A percentile compares a stretch with the other conserved stretches of the same genome.
phyloP scores from a whole-genome alignment of 202 grass and related monocot genomes.

The Zizania palustris region DNA sequence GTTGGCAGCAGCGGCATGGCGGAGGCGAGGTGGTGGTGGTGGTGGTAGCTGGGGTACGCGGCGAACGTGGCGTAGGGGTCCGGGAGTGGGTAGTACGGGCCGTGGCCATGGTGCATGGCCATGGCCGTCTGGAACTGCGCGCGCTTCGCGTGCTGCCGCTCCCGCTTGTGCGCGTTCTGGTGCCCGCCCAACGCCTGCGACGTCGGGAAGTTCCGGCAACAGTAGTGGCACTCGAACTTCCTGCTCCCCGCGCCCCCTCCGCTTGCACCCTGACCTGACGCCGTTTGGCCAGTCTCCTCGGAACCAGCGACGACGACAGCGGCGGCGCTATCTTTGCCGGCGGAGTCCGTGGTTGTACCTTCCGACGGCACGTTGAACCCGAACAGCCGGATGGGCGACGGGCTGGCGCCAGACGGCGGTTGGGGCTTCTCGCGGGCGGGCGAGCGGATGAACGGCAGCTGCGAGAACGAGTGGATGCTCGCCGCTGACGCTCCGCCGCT shows the following conservation, averaged over 20 bases:
- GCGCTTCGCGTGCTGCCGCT: slow-evolving; percentile 80
- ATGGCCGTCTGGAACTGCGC: slow-evolving; percentile 75
- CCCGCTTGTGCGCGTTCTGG: slow-evolving; percentile 88
- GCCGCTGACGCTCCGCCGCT: background rate
- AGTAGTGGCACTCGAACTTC: slow-evolving; percentile 81
- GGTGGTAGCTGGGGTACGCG: slow-evolving; percentile 37
- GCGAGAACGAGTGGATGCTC: slow-evolving; percentile 64
- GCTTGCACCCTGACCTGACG: background rate
- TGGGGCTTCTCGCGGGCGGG: slow-evolving; percentile 20
- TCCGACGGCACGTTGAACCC: slow-evolving; percentile 61
- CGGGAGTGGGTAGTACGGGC: slow-evolving; percentile 42
- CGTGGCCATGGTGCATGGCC: slow-evolving; percentile 51
- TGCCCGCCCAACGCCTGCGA: slow-evolving; percentile 82
- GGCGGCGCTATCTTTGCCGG: slow-evolving; percentile 18
- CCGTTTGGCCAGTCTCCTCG: background rate
- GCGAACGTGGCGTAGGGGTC: slow-evolving; percentile 49
- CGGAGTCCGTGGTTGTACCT: no score
- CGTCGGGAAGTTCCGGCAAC: slow-evolving; percentile 79
- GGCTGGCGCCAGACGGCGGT: background rate
- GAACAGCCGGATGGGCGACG: slow-evolving; percentile 56
- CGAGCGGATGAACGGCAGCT: slow-evolving; percentile 56
- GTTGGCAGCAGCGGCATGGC: slow-evolving; percentile 27
- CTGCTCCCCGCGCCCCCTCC: slow-evolving; percentile 17
- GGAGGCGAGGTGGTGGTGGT: slow-evolving; percentile 23
- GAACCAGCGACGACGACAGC: background rate